Conservation (phyloP, 495 filamentous ascomycete genomes). For the Neurospora sp. region DNA sequence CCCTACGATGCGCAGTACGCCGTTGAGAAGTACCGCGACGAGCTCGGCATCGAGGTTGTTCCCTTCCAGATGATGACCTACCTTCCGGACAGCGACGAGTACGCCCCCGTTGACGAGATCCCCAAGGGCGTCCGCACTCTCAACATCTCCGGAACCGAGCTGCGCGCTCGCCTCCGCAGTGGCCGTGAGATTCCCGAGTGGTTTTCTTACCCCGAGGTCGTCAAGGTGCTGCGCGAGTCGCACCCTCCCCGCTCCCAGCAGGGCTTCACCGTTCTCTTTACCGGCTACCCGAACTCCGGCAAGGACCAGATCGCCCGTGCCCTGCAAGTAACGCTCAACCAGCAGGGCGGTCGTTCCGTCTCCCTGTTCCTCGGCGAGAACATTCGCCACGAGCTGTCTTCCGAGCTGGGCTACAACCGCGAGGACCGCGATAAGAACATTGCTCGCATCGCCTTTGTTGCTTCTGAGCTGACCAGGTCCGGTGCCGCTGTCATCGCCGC, state of each 20-base stretch:
- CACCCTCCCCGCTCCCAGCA: conserved; percentile 81
- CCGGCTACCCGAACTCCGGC: conserved; percentile 90
- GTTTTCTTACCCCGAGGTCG: conserved; percentile 99
- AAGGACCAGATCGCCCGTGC: conserved; percentile 95
- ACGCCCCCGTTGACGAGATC: conserved; percentile 85
- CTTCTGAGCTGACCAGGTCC: conserved; percentile 83
- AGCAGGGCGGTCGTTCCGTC: conserved; percentile 91
- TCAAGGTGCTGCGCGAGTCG: conserved; percentile 87
- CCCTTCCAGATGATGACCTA: conserved; percentile 99
- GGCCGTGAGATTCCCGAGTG: conserved; percentile 94
- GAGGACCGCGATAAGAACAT: conserved; percentile 95
- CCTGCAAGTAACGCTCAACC: conserved; percentile 94
- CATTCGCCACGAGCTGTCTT: conserved; percentile 83
- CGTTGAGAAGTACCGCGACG: conserved; percentile 90
- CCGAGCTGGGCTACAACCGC: conserved; percentile 89
- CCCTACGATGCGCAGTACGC: conserved; percentile 97
- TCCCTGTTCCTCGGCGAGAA: conserved; percentile 91
- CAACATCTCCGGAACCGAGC: conserved; percentile 94
- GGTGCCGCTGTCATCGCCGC: conserved; percentile 93
- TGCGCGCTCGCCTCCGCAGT: conserved; percentile 77
- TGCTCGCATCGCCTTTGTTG: conserved; percentile 92
- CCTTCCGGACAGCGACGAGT: conserved; percentile 93
- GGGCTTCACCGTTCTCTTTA: conserved; percentile 97
- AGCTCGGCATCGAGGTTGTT: conserved; percentile 96
- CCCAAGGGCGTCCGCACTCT: conserved; percentile 73